Evolutionary conservation across 257 asterid genomes (phyloP).

Genomic region (Petunia secreta): DNA sequence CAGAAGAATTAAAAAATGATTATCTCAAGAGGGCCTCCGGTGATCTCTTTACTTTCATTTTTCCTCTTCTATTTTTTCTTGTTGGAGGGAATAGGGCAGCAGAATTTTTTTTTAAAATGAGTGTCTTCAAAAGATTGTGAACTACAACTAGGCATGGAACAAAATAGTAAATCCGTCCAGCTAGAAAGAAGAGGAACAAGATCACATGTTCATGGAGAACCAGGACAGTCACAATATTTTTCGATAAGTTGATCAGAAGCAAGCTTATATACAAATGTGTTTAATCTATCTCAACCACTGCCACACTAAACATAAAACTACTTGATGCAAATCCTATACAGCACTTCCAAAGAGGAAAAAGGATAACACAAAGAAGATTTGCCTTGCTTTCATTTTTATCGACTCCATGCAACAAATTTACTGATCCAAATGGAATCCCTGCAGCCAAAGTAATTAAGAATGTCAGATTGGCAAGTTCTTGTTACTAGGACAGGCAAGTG

Average conservation of each 20-base stretch:
- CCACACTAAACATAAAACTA: background rate
- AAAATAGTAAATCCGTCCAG: background rate
- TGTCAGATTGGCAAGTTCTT: background rate
- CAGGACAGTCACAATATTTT: constrained; percentile 5
- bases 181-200: constrained; percentile 1
- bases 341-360: constrained; percentile 27
- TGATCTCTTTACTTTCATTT: background rate
- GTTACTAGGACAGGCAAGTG: background rate
- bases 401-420: constrained; percentile 89
- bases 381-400: constrained; percentile 99
- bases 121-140: background rate
- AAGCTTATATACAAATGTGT: background rate
- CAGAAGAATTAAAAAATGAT: background rate
- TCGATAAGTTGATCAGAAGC: constrained; percentile 15
- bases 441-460: constrained; percentile 38
- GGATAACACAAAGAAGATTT: constrained; percentile 71
- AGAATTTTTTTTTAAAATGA: background rate
- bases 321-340: background rate
- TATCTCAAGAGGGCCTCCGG: background rate
- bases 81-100: background rate
- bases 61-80: constrained; percentile 1
- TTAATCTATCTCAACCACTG: background rate
- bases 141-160: background rate
- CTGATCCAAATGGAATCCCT: constrained; percentile 99
- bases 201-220: constrained; percentile 13